Evolutionary conservation across 2,329 filamentous ascomycete genomes (phyloP), one percentile per base, ranked within the genome.

Genomic region (Sclerotinia sclerotiorum): DNA sequence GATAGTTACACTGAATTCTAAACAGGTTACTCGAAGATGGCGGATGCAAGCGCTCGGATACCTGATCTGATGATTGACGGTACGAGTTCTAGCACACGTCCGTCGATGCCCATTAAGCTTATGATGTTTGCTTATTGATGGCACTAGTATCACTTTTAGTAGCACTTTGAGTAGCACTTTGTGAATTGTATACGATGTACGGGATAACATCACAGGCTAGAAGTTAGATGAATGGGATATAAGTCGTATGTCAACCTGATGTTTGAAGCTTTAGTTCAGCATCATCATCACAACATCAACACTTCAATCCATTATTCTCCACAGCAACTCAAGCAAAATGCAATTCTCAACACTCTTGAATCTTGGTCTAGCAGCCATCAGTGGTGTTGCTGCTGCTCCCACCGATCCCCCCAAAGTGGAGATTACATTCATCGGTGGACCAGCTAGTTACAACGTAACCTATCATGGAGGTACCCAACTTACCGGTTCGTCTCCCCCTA

Each of bases 301-400:
- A 46, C 21, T 27, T 10, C 21, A 58, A 35, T 27, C 21, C 0
- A 24, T 13, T 6, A 42, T 35, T 19, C 3, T 27, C 13, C 17
- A 5, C 24, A 66, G 4, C 15, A 15, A 44, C n/a, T 21, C 29
- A 52, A 19, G 19, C 42, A 61, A 61, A 51, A 67, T 67, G 65
- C 65, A 49, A 39, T 67, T 67, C 19, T 67, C 64, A n/a, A 65
- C 17, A 5, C 24, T 67, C 11, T 48, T 51, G 24, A 39, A 55
- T 67, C 32, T 67, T 5, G 65, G 54, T 42, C 55, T 67, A 2
- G 65, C 65, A n/a, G 32, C 55, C 6, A 49, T 60, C 19, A 61
- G 29, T 11, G 64, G 54, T 42, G 65, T 61, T 19, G 19, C 24
- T 27, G 55, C 55, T 61, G 55, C 55, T 3, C 65, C 65, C 17